Conservation (phyloP, 345 rosid genomes). For the Luvunga scandens region DNA sequence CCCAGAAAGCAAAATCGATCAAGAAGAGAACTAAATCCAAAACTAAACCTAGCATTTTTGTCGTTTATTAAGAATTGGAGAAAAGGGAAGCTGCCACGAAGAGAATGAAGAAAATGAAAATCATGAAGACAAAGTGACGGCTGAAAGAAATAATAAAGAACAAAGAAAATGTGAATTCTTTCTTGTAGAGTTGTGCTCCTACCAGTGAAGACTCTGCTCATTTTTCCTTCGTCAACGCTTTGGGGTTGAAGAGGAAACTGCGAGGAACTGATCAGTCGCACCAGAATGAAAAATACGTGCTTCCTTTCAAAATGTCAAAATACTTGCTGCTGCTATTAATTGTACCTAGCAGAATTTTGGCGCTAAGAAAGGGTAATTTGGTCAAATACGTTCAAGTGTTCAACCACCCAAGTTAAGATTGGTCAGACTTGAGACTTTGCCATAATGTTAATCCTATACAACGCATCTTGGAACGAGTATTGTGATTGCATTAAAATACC, state of each 20-base stretch:
- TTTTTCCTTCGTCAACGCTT: conserved; percentile 35
- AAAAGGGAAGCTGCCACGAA: not conserved
- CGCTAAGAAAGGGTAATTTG: not conserved
- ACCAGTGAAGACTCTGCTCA: not conserved
- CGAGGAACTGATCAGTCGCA: not conserved
- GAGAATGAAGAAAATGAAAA: not conserved
- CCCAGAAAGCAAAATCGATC: not conserved
- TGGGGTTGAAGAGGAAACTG: conserved; percentile 9
- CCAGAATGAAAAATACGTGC: not conserved
- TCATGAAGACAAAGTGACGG: not conserved
- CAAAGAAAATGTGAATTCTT: not conserved
- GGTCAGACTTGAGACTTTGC: not conserved
- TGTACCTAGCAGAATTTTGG: conserved; percentile 2
- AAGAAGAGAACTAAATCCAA: conserved; percentile 1
- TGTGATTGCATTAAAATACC: not conserved
- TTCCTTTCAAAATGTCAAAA: not conserved
- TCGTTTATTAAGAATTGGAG: not conserved
- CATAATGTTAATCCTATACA: no score
- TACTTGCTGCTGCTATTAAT: not conserved
- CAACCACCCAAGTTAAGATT: not conserved
- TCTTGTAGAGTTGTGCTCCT: not conserved
- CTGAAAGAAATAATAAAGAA: not conserved
- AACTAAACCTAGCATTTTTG: not conserved
- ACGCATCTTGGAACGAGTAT: not conserved
- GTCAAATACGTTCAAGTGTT: not conserved